These are phyloP conservation scores for Phytophthora podocarpi DNA, from an alignment of 352 stramenopile genomes.

Conservation along the genomic window DNA sequence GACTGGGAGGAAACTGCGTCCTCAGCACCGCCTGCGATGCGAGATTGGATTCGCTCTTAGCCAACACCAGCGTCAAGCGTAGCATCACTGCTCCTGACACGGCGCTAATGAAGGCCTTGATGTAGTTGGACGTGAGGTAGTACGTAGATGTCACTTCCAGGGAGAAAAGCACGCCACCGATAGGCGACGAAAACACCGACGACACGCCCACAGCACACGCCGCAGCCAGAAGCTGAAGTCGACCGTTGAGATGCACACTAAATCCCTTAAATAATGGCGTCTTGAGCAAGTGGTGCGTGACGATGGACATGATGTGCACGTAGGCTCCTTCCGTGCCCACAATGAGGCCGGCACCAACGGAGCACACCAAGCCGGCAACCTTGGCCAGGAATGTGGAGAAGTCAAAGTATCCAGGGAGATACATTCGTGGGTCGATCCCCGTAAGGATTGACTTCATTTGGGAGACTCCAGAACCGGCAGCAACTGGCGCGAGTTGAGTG, in stretches of 20 bases:
- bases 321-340: conserved; percentile 99
- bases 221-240: conserved; percentile 89
- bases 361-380: conserved; percentile 93
- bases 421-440: conserved; percentile 82
- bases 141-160: conserved; percentile 94
- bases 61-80: conserved; percentile 65
- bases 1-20: conserved; percentile 51
- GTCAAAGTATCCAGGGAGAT: conserved; percentile 85
- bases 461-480: conserved; percentile 78
- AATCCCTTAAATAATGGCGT: conserved; percentile 75
- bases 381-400: conserved; percentile 88
- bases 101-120: conserved; percentile 88
- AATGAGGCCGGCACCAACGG: conserved; percentile 93
- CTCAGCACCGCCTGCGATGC: conserved; percentile 54
- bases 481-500: conserved; percentile 74
- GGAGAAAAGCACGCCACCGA: conserved; percentile 94
- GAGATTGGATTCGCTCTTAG: conserved; percentile 59
- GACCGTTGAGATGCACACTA: conserved; percentile 73
- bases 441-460: conserved; percentile 91
- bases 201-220: conserved; percentile 93
- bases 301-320: conserved; percentile 96
- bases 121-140: conserved; percentile 91
- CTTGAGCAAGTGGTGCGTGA: conserved; percentile 91
- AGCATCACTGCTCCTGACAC: conserved; percentile 81
- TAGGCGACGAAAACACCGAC: conserved; percentile 93